Conservation (phyloP, 176 grass and related monocot species). For the Tillandsia fasciculata region DNA sequence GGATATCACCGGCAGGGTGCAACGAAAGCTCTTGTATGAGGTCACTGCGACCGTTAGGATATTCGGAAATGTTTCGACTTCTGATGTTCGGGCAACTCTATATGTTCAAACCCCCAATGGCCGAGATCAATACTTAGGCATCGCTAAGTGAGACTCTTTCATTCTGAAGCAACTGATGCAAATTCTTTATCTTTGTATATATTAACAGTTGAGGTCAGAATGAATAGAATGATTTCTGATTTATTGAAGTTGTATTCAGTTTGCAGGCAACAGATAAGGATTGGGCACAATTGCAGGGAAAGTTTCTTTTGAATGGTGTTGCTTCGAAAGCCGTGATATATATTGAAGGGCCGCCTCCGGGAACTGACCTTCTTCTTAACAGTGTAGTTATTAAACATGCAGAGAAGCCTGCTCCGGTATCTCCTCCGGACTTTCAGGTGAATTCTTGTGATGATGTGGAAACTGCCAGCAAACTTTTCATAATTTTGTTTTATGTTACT, state of each 20-base stretch:
- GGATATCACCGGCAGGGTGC: constrained; percentile 58
- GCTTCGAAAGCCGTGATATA: constrained; percentile 60
- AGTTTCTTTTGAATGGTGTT: constrained; percentile 58
- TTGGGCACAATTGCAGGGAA: constrained; percentile 72
- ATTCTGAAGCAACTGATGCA: neutral
- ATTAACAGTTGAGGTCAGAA: neutral
- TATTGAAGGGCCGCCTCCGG: constrained; percentile 56
- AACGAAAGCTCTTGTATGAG: constrained; percentile 61
- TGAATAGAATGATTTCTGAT: neutral
- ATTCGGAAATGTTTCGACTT: constrained; percentile 20
- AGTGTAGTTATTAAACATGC: constrained; percentile 70
- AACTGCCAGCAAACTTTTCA: neutral
- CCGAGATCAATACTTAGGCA: constrained; percentile 62
- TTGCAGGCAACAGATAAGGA: constrained; percentile 56
- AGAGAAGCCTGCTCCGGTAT: constrained; percentile 36
- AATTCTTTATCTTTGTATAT: neutral
- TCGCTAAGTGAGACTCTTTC: constrained; percentile 43
- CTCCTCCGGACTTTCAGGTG: constrained; percentile 61
- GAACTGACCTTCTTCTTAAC: constrained; percentile 68
- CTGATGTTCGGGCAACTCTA: constrained; percentile 55
- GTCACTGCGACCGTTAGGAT: constrained; percentile 52
- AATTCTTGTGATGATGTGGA: neutral
- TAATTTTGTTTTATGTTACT: neutral
- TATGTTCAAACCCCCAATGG: constrained; percentile 47
- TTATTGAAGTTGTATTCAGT: constrained; percentile 14